Conservation (phyloP, 768 basidiomycete species). For the Daedalea quercina region DNA sequence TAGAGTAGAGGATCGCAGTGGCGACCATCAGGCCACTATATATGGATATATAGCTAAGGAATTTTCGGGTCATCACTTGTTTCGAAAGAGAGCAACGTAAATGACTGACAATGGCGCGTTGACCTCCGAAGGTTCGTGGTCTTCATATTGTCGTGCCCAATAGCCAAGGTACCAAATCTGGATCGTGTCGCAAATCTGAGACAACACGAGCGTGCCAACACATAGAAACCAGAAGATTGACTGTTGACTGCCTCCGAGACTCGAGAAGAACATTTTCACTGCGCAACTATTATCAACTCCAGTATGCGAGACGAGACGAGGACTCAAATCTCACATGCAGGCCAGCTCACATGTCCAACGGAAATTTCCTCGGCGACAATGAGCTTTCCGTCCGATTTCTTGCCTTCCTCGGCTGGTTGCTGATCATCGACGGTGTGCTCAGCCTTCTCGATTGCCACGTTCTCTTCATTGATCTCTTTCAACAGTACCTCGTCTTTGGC, state of each 20-base stretch:
- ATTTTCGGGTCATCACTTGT: background rate
- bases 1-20: conserved; percentile 15
- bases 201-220: conserved; percentile 9
- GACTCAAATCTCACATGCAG: conserved; percentile 24
- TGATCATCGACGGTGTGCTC: conserved; percentile 19
- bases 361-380: conserved; percentile 35
- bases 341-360: conserved; percentile 29
- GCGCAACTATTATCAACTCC: background rate
- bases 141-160: conserved; percentile 30
- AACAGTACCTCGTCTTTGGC: conserved; percentile 31
- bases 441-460: conserved; percentile 15
- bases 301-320: background rate
- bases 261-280: conserved; percentile 27
- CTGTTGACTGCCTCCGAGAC: conserved; percentile 19
- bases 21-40: conserved; percentile 17
- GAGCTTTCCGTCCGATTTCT: conserved; percentile 24
- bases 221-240: conserved; percentile 24
- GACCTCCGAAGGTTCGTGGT: conserved; percentile 16
- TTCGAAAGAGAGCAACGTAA: background rate
- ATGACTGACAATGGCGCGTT: conserved; percentile 23
- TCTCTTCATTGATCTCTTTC: conserved; percentile 17
- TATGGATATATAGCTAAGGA: conserved; percentile 21
- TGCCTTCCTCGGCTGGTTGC: background rate
- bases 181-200: conserved; percentile 11
- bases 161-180: conserved; percentile 31